phyloP scores from a whole-genome alignment of 2,329 filamentous ascomycete species.

The Claviceps sp. region DNA sequence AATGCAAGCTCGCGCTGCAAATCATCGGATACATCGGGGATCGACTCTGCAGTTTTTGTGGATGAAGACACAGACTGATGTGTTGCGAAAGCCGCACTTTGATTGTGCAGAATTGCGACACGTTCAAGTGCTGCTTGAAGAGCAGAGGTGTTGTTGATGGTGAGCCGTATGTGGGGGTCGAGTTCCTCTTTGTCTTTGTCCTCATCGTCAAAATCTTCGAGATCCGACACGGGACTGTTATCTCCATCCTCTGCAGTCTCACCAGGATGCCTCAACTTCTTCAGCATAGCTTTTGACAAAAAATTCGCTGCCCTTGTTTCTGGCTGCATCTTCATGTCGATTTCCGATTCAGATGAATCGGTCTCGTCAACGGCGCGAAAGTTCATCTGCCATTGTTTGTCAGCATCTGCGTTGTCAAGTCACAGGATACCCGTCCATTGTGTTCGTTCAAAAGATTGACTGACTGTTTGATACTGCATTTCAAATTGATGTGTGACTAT shows the following conservation, averaged over 20 bases:
- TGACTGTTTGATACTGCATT: no score
- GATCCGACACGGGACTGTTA: conserved; percentile 79
- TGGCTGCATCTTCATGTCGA: conserved; percentile 65
- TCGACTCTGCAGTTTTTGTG: conserved; percentile 49
- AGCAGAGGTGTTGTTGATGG: conserved; percentile 92
- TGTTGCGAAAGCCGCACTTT: conserved; percentile 63
- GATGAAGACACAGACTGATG: conserved; percentile 65
- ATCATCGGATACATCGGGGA: conserved; percentile 81
- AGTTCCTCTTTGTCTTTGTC: conserved; percentile 62
- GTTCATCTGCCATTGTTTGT: conserved; percentile 18
- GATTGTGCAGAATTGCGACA: conserved; percentile 52
- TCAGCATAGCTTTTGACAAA: conserved; percentile 9
- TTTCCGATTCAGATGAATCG: conserved; percentile 53
- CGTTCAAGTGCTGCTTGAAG: conserved; percentile 70
- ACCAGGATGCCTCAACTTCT: conserved; percentile 15
- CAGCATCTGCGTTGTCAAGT: no score
- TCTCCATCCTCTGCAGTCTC: conserved; percentile 58
- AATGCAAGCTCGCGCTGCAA: conserved; percentile 85
- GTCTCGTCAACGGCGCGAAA: conserved; percentile 46
- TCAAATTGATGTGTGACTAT: no score
- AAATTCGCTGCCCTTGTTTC: conserved; percentile 13
- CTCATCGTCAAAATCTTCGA: conserved; percentile 62
- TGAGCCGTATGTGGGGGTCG: conserved; percentile 79
- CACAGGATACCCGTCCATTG: no score
- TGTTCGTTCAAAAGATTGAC: no score